phyloP scores from a whole-genome alignment of 2,329 filamentous ascomycete species.

The Diaporthe caulivora region DNA sequence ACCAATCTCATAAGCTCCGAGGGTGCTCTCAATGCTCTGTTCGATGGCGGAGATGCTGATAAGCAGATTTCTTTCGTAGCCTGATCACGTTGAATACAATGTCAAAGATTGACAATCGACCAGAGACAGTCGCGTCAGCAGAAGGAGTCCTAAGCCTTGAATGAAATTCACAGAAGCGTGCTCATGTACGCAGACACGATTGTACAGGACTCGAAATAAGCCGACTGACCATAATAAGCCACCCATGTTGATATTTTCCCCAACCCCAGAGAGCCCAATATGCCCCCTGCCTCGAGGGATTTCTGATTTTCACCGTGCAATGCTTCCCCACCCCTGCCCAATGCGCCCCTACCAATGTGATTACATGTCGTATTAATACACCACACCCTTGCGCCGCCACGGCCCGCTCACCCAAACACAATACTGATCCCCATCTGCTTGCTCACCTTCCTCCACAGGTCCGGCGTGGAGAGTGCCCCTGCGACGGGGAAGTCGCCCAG shows the following conservation, averaged over 20 bases:
- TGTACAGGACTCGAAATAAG: slow-evolving; percentile 10
- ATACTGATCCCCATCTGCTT: slow-evolving; percentile 69
- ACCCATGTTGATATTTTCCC: slow-evolving; percentile 22
- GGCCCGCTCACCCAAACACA: slow-evolving; percentile 64
- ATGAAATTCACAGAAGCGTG: slow-evolving; percentile 7
- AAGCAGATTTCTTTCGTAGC: neutral
- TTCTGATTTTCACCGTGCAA: slow-evolving; percentile 25
- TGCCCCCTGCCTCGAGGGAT: neutral
- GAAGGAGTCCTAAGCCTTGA: slow-evolving; percentile 4
- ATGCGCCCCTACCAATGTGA: slow-evolving; percentile 19
- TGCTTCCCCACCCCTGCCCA: slow-evolving; percentile 19
- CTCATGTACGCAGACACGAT: neutral
- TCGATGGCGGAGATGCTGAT: neutral
- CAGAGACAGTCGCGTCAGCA: neutral
- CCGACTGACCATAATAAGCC: slow-evolving; percentile 6
- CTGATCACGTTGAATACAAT: neutral
- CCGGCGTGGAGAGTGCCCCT: slow-evolving; percentile 42
- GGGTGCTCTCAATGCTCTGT: too few relatives aligned
- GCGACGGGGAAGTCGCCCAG: neutral
- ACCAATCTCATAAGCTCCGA: too few relatives aligned
- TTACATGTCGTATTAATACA: slow-evolving; percentile 23
- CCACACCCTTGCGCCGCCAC: neutral
- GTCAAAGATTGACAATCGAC: too few relatives aligned
- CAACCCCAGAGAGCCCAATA: slow-evolving; percentile 2
- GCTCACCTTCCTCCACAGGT: slow-evolving; percentile 70